Percentiles rank a stretch among this genome's conserved stretches.
These are phyloP conservation scores for Globisporangium cederbergense DNA, from an alignment of 352 stramenopile species.

Conservation along the genomic window DNA sequence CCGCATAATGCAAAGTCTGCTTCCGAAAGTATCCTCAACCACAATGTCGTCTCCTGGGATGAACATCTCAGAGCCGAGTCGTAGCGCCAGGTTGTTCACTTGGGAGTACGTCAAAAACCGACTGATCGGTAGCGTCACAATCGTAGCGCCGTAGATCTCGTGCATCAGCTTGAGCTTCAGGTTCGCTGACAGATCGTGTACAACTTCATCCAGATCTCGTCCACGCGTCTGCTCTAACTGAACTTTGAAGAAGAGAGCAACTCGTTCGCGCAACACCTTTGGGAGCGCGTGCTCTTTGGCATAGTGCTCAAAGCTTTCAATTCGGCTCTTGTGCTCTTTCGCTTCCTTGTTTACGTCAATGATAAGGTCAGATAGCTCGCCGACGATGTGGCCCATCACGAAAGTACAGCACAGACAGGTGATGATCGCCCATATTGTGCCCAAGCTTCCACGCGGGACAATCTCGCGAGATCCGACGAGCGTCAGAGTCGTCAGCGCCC, in stretches of 20 bases:
- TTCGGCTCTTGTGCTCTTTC: slow-evolving; percentile 64
- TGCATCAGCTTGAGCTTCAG: slow-evolving; percentile 71
- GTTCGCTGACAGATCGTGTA: slow-evolving; percentile 65
- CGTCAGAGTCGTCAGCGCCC: slow-evolving; percentile 61
- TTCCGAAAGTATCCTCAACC: slow-evolving; percentile 53
- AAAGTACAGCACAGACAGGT: slow-evolving; percentile 71
- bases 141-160: slow-evolving; percentile 60
- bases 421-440: slow-evolving; percentile 53
- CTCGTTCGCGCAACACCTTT: slow-evolving; percentile 41
- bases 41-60: slow-evolving; percentile 68
- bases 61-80: slow-evolving; percentile 60
- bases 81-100: slow-evolving; percentile 62
- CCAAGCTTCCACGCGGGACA: slow-evolving; percentile 33
- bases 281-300: slow-evolving; percentile 57
- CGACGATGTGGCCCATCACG: slow-evolving; percentile 71
- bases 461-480: slow-evolving; percentile 60
- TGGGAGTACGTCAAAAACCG: slow-evolving; percentile 54
- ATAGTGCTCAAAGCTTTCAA: slow-evolving; percentile 76
- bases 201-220: slow-evolving; percentile 37
- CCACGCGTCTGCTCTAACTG: slow-evolving; percentile 56
- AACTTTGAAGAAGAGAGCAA: slow-evolving; percentile 55
- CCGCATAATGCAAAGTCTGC: slow-evolving; percentile 50
- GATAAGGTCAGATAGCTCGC: slow-evolving; percentile 72
- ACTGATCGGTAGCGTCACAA: slow-evolving; percentile 49
- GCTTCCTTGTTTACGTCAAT: slow-evolving; percentile 68